phyloP scores from a whole-genome alignment of 1,284 basidiomycete genomes.

The Marasmius fiardii region DNA sequence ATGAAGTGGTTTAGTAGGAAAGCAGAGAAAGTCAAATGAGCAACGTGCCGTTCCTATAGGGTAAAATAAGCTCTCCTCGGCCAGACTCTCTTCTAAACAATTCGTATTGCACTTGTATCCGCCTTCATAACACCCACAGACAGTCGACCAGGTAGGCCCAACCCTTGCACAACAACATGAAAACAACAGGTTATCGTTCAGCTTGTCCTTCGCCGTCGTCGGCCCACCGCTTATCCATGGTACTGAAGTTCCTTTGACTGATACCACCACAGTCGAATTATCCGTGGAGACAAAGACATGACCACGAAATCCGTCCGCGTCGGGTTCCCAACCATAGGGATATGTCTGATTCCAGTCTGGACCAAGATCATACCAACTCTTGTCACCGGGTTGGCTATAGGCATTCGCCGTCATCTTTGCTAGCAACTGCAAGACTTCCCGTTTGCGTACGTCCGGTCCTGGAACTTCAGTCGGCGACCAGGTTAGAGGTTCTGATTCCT shows the following conservation, averaged over 20 bases:
- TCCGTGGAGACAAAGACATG: slow-evolving; percentile 82
- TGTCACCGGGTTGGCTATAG: slow-evolving; percentile 49
- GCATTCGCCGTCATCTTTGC: slow-evolving; percentile 84
- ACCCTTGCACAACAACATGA: slow-evolving; percentile 90
- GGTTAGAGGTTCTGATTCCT: slow-evolving; percentile 40
- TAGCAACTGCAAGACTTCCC: slow-evolving; percentile 64
- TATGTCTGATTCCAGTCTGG: slow-evolving; percentile 62
- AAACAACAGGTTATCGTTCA: slow-evolving; percentile 88
- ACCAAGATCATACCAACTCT: slow-evolving; percentile 63
- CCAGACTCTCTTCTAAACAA: slow-evolving; percentile 73
- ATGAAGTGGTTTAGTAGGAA: neutral
- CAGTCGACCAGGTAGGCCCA: slow-evolving; percentile 81
- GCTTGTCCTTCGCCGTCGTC: slow-evolving; percentile 67
- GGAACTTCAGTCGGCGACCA: slow-evolving; percentile 45
- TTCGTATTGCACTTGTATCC: slow-evolving; percentile 66
- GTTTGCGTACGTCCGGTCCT: slow-evolving; percentile 57
- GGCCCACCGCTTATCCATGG: slow-evolving; percentile 75
- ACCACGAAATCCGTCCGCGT: slow-evolving; percentile 85
- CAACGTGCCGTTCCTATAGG: slow-evolving; percentile 56
- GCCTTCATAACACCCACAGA: slow-evolving; percentile 79
- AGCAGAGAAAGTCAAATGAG: neutral
- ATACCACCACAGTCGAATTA: slow-evolving; percentile 84
- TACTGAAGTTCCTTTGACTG: slow-evolving; percentile 92
- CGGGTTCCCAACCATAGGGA: slow-evolving; percentile 86
- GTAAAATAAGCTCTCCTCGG: slow-evolving; percentile 81